Evolutionary conservation across 2,329 filamentous ascomycete genomes (phyloP).

Genomic region (Tolypocladium tundrense): DNA sequence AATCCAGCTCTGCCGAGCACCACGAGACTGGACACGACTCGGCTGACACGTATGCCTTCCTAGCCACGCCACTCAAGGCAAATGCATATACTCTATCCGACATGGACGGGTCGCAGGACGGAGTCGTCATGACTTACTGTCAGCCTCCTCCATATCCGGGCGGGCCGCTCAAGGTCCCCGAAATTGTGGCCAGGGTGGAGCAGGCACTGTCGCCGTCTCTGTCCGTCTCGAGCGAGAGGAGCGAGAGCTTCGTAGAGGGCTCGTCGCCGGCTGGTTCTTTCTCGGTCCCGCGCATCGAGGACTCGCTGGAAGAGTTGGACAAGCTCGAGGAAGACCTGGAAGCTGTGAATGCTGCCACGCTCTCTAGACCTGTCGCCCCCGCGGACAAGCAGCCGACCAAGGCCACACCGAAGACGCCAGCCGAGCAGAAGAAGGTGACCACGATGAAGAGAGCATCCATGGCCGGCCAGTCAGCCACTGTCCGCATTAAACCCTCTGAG

Average conservation of each 20-base stretch:
- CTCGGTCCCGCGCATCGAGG: constrained; percentile 45
- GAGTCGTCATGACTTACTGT: neutral
- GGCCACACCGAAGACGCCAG: constrained; percentile 9
- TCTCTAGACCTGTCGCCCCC: constrained; percentile 17
- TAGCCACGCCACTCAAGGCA: constrained; percentile 33
- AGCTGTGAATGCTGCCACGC: constrained; percentile 32
- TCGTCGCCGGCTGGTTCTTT: constrained; percentile 19
- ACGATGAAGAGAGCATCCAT: constrained; percentile 7
- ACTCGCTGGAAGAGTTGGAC: constrained; percentile 53
- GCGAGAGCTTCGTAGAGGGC: constrained; percentile 23
- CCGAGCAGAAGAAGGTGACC: constrained; percentile 5
- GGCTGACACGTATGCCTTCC: constrained; percentile 32
- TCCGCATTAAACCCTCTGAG: constrained; percentile 29
- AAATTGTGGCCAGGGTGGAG: constrained; percentile 19
- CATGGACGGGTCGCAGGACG: constrained; percentile 7
- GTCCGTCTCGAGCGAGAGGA: constrained; percentile 18
- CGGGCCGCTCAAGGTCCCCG: constrained; percentile 17
- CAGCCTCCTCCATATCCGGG: constrained; percentile 14
- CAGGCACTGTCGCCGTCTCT: constrained; percentile 22
- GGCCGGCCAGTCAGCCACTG: constrained; percentile 16
- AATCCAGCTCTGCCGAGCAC: constrained; percentile 9
- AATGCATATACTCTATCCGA: constrained; percentile 9
- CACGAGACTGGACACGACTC: constrained; percentile 4
- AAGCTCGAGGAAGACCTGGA: constrained; percentile 52
- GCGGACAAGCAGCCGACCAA: constrained; percentile 9